Evolutionary conservation across 1,284 basidiomycete genomes (phyloP).

Genomic region (Cryptococcus sp.): DNA sequence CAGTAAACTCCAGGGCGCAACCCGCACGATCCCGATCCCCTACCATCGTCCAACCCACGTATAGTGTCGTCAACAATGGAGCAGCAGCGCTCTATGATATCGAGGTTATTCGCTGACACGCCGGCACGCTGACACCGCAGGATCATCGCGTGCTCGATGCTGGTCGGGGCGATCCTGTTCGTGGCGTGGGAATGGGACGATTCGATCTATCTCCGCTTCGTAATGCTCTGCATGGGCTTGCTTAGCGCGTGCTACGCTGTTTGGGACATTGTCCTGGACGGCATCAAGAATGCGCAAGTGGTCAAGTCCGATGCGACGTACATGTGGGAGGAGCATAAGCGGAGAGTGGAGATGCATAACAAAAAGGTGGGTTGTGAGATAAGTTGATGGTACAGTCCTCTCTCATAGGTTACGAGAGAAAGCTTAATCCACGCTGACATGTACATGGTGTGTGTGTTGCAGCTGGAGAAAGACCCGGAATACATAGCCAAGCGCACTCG

Average conservation of each 20-base stretch:
- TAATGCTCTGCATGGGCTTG: constrained; percentile 36
- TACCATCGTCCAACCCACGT: too few relatives aligned
- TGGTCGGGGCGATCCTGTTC: constrained; percentile 15
- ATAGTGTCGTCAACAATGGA: too few relatives aligned
- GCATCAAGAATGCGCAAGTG: constrained; percentile 20
- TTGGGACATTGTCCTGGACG: constrained; percentile 37
- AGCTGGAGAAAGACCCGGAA: too few relatives aligned
- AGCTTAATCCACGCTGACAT: too few relatives aligned
- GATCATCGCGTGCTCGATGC: constrained; percentile 16
- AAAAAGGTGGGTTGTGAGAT: constrained; percentile 3
- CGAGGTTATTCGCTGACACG: background rate
- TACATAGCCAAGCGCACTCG: background rate
- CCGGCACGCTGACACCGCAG: constrained; percentile 7
- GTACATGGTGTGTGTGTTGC: too few relatives aligned
- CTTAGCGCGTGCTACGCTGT: constrained; percentile 37
- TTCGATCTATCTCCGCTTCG: constrained; percentile 35
- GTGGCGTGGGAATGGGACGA: constrained; percentile 34
- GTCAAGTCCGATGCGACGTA: constrained; percentile 16
- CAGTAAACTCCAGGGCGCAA: too few relatives aligned
- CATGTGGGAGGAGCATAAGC: constrained; percentile 12
- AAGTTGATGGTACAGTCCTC: too few relatives aligned
- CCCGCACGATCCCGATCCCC: background rate
- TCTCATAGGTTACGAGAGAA: too few relatives aligned
- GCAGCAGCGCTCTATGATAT: too few relatives aligned
- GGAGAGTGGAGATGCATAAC: constrained; percentile 1